These are phyloP conservation scores for Citrullus colocynthis DNA, from an alignment of 306 rosid genomes.

Conservation along the genomic window DNA sequence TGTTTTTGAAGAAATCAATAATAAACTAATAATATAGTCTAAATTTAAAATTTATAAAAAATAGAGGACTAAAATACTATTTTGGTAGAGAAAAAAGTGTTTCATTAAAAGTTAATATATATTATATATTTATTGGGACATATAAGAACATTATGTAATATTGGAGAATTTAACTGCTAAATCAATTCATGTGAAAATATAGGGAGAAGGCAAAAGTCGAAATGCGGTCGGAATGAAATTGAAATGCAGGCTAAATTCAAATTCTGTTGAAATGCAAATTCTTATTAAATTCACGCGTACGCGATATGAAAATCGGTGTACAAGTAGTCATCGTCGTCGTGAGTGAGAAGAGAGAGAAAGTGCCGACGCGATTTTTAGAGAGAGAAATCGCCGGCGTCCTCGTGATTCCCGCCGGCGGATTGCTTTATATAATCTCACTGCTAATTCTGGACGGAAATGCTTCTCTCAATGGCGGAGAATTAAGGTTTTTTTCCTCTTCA, in stretches of 20 bases:
- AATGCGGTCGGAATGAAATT: conserved; percentile 98
- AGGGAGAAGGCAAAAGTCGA: conserved; percentile 21
- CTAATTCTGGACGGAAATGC: conserved; percentile 1
- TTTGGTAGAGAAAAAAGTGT: too few relatives aligned
- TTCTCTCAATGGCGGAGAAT: not conserved
- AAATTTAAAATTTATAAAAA: too few relatives aligned
- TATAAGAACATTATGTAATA: not conserved
- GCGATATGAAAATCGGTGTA: conserved; percentile 74
- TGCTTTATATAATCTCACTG: not conserved
- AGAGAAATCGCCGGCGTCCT: conserved; percentile 40
- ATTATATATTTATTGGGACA: too few relatives aligned
- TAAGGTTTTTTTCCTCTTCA: not conserved
- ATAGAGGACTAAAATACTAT: too few relatives aligned
- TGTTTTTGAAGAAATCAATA: too few relatives aligned
- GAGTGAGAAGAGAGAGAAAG: conserved; percentile 12
- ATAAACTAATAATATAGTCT: too few relatives aligned
- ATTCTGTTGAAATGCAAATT: conserved; percentile 34
- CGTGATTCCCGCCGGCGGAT: conserved; percentile 52
- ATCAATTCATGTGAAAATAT: not conserved
- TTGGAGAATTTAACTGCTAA: not conserved
- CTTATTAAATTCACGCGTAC: conserved; percentile 77
- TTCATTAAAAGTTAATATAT: too few relatives aligned
- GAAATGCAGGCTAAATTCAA: conserved; percentile 58
- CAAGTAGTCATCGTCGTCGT: conserved; percentile 23
- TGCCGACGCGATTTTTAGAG: conserved; percentile 10